Evolutionary conservation across 169 alveolate genomes (phyloP).

Genomic region (Cryptosporidium parvum): DNA sequence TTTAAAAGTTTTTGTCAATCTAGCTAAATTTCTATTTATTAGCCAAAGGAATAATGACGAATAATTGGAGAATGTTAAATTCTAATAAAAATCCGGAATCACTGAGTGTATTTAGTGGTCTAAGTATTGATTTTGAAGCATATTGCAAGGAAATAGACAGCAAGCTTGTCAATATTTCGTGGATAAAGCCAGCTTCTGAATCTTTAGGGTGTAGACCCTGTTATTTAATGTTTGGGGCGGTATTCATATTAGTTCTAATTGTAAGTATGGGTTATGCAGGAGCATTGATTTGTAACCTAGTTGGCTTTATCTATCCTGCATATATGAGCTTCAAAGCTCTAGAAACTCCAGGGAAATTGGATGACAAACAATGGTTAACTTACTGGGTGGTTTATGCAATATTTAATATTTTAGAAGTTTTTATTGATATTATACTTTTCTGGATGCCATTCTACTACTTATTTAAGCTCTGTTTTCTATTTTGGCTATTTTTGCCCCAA

Average conservation of each 20-base stretch:
- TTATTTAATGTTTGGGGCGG: conserved; percentile 71
- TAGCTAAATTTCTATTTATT: not conserved
- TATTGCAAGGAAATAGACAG: conserved; percentile 48
- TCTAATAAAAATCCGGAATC: conserved; percentile 62
- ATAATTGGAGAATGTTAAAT: conserved; percentile 65
- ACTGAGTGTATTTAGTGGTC: conserved; percentile 57
- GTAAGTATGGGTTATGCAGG: conserved; percentile 81
- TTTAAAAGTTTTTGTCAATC: not conserved
- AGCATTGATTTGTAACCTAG: conserved; percentile 79
- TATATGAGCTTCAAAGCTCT: conserved; percentile 89
- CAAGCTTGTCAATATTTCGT: not conserved
- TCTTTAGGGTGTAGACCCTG: conserved; percentile 78
- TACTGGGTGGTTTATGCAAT: conserved; percentile 92
- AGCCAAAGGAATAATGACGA: not conserved
- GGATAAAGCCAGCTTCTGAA: conserved; percentile 32
- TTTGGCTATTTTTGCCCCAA: conserved; percentile 88
- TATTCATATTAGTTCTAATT: conserved; percentile 46
- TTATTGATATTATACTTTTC: conserved; percentile 86
- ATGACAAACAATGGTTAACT: conserved; percentile 92
- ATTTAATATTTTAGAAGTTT: conserved; percentile 87
- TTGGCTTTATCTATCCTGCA: conserved; percentile 83
- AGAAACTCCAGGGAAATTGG: conserved; percentile 84
- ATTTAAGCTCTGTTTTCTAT: conserved; percentile 86
- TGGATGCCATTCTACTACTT: conserved; percentile 91
- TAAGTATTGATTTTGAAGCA: conserved; percentile 32